A percentile compares a stretch with the other conserved stretches of the same genome.
These are phyloP conservation scores for Sphaerulina populicola DNA, from an alignment of 2,329 filamentous ascomycete species.

Conservation along the genomic window DNA sequence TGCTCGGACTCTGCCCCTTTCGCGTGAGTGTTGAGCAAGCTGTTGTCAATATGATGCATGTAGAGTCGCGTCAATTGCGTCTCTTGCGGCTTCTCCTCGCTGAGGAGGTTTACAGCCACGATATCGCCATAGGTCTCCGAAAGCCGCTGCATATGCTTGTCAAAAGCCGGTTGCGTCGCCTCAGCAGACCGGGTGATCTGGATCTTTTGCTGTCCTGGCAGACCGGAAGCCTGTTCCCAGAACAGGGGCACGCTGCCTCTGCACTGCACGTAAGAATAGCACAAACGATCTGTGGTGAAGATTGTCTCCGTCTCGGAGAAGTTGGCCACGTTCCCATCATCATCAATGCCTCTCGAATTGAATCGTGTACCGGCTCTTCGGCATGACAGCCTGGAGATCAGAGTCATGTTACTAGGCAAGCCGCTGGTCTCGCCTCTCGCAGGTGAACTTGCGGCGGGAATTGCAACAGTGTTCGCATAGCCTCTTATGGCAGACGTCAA, in stretches of 20 bases:
- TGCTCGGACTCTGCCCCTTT: constrained; percentile 51
- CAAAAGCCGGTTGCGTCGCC: constrained; percentile 86
- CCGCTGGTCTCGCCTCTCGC: constrained; percentile 58
- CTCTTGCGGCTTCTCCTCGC: constrained; percentile 77
- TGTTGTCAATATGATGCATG: constrained; percentile 65
- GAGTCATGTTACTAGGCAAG: constrained; percentile 71
- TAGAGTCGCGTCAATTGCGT: constrained; percentile 74
- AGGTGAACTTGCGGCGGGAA: constrained; percentile 68
- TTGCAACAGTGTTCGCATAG: constrained; percentile 77
- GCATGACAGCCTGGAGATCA: constrained; percentile 88
- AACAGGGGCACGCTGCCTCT: constrained; percentile 91
- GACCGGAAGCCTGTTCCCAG: constrained; percentile 86
- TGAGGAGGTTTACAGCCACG: constrained; percentile 90
- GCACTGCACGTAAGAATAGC: constrained; percentile 90
- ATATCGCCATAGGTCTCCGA: constrained; percentile 81
- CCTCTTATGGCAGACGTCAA: constrained; percentile 90
- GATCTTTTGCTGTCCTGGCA: constrained; percentile 92
- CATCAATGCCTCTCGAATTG: constrained; percentile 94
- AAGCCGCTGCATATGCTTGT: constrained; percentile 87
- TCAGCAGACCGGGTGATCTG: constrained; percentile 79
- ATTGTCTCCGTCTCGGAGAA: constrained; percentile 97
- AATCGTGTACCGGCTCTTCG: constrained; percentile 87
- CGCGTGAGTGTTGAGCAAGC: constrained; percentile 53
- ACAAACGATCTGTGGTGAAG: constrained; percentile 69
- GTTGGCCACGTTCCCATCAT: constrained; percentile 94